Percentiles rank a stretch among this genome's conserved stretches.
phyloP scores from a whole-genome alignment of 352 stramenopile species.

The Pythium aphanidermatum region DNA sequence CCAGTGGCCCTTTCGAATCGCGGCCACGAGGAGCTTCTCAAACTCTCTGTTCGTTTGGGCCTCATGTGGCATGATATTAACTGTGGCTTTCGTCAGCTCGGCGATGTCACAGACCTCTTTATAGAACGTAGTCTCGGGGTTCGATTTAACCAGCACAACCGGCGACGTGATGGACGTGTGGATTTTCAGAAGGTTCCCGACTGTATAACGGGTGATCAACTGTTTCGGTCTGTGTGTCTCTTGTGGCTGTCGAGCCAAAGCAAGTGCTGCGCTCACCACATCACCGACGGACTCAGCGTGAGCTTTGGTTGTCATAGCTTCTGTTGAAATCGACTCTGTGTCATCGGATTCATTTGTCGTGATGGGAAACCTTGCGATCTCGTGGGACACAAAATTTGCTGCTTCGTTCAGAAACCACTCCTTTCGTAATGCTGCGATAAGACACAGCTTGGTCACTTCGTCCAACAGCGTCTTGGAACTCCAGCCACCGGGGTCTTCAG shows the following conservation, averaged over 20 bases:
- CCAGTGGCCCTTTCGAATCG: constrained; percentile 52
- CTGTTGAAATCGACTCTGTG: too few relatives aligned
- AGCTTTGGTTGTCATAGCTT: too few relatives aligned
- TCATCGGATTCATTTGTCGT: too few relatives aligned
- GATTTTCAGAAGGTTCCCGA: constrained; percentile 25
- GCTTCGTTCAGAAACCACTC: constrained; percentile 6
- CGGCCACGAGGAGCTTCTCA: constrained; percentile 23
- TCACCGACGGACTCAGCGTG: too few relatives aligned
- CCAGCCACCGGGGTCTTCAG: not conserved
- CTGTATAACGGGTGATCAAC: too few relatives aligned
- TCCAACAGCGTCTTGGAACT: constrained; percentile 2
- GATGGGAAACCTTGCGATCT: too few relatives aligned
- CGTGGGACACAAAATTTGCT: not conserved
- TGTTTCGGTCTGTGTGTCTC: too few relatives aligned
- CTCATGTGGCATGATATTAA: constrained; percentile 21
- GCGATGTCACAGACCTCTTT: constrained; percentile 27
- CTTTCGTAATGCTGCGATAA: constrained; percentile 7
- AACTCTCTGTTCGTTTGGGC: constrained; percentile 19
- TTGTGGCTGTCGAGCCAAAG: too few relatives aligned
- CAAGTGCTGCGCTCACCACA: too few relatives aligned
- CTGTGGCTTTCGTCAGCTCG: constrained; percentile 22
- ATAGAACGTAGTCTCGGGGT: constrained; percentile 29
- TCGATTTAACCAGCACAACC: constrained; percentile 24
- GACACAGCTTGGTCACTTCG: constrained; percentile 6
- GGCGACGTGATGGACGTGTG: constrained; percentile 33